Conservation (phyloP, 1,284 basidiomycete genomes). For the Apiotrichum mycotoxinovorans region DNA sequence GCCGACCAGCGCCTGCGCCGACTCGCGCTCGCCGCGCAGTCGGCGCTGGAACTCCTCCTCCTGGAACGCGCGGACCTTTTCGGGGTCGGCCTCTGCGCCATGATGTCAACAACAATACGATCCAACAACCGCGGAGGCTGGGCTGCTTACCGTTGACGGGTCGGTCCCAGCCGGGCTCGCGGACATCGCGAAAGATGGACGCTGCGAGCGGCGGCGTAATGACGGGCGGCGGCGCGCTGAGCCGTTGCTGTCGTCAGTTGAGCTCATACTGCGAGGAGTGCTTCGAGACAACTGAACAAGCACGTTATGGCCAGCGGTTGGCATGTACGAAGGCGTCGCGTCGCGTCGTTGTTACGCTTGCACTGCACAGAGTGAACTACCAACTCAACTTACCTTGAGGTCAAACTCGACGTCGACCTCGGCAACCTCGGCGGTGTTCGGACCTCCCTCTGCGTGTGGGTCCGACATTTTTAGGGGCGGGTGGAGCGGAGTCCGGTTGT, state of each 20-base stretch:
- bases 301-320: background rate
- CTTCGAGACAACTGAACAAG: too few relatives aligned
- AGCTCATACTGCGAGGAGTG: too few relatives aligned
- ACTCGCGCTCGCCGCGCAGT: slow-evolving; percentile 72
- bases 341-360: background rate
- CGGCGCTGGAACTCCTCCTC: slow-evolving; percentile 63
- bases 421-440: slow-evolving; percentile 35
- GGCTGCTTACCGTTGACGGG: slow-evolving; percentile 9
- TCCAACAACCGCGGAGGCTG: background rate
- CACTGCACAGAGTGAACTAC: background rate
- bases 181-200: slow-evolving; percentile 16
- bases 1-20: slow-evolving; percentile 62
- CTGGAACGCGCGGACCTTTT: slow-evolving; percentile 65
- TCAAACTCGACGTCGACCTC: slow-evolving; percentile 44
- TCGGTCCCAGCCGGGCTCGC: slow-evolving; percentile 15
- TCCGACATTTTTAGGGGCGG: slow-evolving; percentile 35
- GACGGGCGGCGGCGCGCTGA: slow-evolving; percentile 8
- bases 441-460: slow-evolving; percentile 39
- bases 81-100: slow-evolving; percentile 32
- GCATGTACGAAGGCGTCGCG: background rate
- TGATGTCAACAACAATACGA: too few relatives aligned
- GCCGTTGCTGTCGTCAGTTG: slow-evolving; percentile 15
- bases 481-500: background rate
- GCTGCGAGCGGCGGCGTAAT: slow-evolving; percentile 15
- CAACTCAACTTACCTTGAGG: slow-evolving; percentile 7